Base-by-base conservation (phyloP, 164 flowering plant genomes). In the Magnolia officinalis region DNA sequence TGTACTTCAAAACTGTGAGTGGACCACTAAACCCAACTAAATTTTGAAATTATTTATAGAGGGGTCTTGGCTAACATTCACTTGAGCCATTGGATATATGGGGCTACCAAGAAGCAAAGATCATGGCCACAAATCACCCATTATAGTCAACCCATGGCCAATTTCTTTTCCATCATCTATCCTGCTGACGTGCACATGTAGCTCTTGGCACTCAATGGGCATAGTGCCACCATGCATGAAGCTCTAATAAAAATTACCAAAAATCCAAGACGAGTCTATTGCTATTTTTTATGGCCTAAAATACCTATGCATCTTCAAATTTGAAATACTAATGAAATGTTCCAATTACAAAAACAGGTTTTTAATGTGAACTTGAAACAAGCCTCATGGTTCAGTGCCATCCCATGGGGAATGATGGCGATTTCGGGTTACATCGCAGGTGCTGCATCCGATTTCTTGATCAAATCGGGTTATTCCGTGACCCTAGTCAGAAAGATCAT, bases 351-450 rank as follows among this genome's bases (percentile, higher is more conserved):
- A 55, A 55, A 55, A n/a, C 76, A 96, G 99, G 95, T 96, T 8
- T 92, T 90, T 70, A 80, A 83, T 78, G 94, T 96, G 78, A 92
- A 96, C 85, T 80, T 96, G 85, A 92, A 90, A 82, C 92, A 94
- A 86, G 99, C 99, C 29, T 95, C 99, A 51, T 96, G 99, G 99
- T 96, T 96, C 73, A 96, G 99, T 83, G 99, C 99, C 8, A 85
- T 93, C 61, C 99, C 99, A 18, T 96, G 98, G 99, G 97, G 91
- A 59, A 86, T 88, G 85, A 96, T 96, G 99, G 98, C 98, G 1
- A 63, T 93, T 63, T 87, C 94, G 18, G 96, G 98, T 64, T 96
- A 90, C 82, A 64, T 89, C 72, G 98, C 98, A 0, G 98, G 97
- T 8, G 76, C 83, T 20, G 68, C 74, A 23, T 93, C 99, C 2